These are phyloP conservation scores for Clitopilus passeckerianus DNA, from an alignment of 768 basidiomycete species.

Conservation along the genomic window DNA sequence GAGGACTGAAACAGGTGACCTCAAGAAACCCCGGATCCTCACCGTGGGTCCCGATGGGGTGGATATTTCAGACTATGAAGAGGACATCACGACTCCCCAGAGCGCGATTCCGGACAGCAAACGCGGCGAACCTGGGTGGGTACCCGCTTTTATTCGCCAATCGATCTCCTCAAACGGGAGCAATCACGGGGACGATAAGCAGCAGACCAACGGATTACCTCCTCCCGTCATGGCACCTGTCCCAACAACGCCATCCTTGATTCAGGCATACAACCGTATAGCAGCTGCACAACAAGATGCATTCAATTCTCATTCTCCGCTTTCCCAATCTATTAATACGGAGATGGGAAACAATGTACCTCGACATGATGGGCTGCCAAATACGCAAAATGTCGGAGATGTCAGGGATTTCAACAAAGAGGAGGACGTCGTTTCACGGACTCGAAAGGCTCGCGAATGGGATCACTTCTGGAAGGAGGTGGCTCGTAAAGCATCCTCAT, in stretches of 20 bases:
- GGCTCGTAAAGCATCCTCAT: slow-evolving; percentile 21
- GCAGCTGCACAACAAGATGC: slow-evolving; percentile 49
- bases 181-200: neutral
- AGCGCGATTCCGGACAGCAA: slow-evolving; percentile 5
- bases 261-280: slow-evolving; percentile 58
- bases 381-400: slow-evolving; percentile 6
- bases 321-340: neutral
- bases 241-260: slow-evolving; percentile 60
- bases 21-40: slow-evolving; percentile 8
- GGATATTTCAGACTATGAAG: slow-evolving; percentile 47
- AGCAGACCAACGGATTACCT: neutral
- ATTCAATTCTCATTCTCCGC: slow-evolving; percentile 17
- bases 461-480: slow-evolving; percentile 43
- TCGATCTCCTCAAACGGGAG: slow-evolving; percentile 10
- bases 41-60: slow-evolving; percentile 16
- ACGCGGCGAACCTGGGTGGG: slow-evolving; percentile 31
- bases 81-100: slow-evolving; percentile 25
- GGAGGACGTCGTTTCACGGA: slow-evolving; percentile 8
- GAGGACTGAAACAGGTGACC: slow-evolving; percentile 2
- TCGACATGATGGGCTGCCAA: slow-evolving; percentile 6
- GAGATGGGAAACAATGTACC: neutral
- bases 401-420: slow-evolving; percentile 7
- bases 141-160: slow-evolving; percentile 44
- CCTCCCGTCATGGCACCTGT: slow-evolving; percentile 27
- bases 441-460: slow-evolving; percentile 24